Percentiles rank a stretch among this genome's conserved stretches.
These are phyloP conservation scores for Clavaria fumosa DNA, from an alignment of 768 basidiomycete genomes.

Conservation along the genomic window DNA sequence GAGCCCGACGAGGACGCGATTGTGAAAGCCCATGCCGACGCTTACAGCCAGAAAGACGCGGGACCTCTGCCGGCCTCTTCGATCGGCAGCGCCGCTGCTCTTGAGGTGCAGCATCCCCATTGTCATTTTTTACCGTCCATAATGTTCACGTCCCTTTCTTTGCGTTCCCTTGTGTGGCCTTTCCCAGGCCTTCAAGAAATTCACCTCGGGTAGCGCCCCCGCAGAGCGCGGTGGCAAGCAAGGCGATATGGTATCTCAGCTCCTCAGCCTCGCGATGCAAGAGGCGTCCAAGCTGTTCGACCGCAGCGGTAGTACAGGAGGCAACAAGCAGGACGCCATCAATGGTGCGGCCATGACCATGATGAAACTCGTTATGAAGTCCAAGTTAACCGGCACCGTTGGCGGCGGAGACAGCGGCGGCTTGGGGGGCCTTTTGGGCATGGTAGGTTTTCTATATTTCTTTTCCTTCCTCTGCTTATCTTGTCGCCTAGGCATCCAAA, in stretches of 20 bases:
- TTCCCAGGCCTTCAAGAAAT: slow-evolving; percentile 54
- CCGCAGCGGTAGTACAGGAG: slow-evolving; percentile 43
- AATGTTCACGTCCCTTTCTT: too few relatives aligned
- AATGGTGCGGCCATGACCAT: slow-evolving; percentile 76
- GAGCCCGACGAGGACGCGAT: slow-evolving; percentile 57
- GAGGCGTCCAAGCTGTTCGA: slow-evolving; percentile 69
- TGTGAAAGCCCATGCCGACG: slow-evolving; percentile 42
- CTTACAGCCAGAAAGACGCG: slow-evolving; percentile 39
- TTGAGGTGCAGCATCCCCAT: slow-evolving; percentile 34
- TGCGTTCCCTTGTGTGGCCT: too few relatives aligned
- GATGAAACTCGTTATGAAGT: slow-evolving; percentile 68
- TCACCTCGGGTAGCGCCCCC: slow-evolving; percentile 46
- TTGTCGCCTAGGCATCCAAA: slow-evolving; percentile 16
- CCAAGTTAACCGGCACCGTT: slow-evolving; percentile 34
- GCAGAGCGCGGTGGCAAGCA: too few relatives aligned
- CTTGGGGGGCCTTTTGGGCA: slow-evolving; percentile 38
- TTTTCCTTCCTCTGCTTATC: not conserved
- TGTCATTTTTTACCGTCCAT: too few relatives aligned
- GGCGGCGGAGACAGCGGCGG: slow-evolving; percentile 48
- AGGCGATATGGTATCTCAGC: too few relatives aligned
- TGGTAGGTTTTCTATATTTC: slow-evolving; percentile 29
- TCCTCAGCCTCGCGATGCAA: slow-evolving; percentile 79
- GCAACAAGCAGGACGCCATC: slow-evolving; percentile 71
- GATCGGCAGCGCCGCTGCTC: slow-evolving; percentile 64
- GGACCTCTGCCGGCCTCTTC: slow-evolving; percentile 40